These are phyloP conservation scores for Ramaria sp. DNA, from an alignment of 768 basidiomycete species.

Conservation along the genomic window DNA sequence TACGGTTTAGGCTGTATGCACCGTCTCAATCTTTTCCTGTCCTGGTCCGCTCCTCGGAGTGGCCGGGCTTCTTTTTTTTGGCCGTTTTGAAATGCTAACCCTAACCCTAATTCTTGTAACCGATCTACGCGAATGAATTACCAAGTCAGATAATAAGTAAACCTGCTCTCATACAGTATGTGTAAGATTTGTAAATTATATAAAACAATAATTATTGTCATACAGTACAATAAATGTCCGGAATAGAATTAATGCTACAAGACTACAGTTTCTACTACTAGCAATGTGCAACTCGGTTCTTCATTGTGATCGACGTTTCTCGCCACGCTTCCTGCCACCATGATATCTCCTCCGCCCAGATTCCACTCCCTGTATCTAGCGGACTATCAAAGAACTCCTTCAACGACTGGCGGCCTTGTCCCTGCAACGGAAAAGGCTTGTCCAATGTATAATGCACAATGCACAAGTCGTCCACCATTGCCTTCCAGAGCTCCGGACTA, in stretches of 20 bases:
- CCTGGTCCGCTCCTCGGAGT: slow-evolving; percentile 10
- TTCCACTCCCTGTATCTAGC: neutral
- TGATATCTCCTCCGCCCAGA: neutral
- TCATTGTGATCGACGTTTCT: neutral
- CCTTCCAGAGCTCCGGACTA: slow-evolving; percentile 25
- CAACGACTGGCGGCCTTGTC: neutral
- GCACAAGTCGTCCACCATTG: slow-evolving; percentile 21
- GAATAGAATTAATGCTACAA: too few relatives aligned
- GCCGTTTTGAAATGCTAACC: too few relatives aligned
- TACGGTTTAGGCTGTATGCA: slow-evolving; percentile 65
- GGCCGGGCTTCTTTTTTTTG: slow-evolving; percentile 25
- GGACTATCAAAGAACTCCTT: neutral
- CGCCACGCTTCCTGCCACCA: neutral
- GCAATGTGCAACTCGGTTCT: too few relatives aligned
- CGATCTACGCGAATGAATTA: too few relatives aligned
- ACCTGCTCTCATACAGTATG: too few relatives aligned
- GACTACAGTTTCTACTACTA: too few relatives aligned
- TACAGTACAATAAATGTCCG: too few relatives aligned
- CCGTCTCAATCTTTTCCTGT: slow-evolving; percentile 74
- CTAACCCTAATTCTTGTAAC: too few relatives aligned
- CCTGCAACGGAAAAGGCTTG: slow-evolving; percentile 17
- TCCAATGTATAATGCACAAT: slow-evolving; percentile 30
- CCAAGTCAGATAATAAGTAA: too few relatives aligned
- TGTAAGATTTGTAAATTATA: too few relatives aligned
- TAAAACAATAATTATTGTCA: too few relatives aligned